Conservation (phyloP, 2,329 filamentous ascomycete species). For the Fonsecaea pedrosoi region DNA sequence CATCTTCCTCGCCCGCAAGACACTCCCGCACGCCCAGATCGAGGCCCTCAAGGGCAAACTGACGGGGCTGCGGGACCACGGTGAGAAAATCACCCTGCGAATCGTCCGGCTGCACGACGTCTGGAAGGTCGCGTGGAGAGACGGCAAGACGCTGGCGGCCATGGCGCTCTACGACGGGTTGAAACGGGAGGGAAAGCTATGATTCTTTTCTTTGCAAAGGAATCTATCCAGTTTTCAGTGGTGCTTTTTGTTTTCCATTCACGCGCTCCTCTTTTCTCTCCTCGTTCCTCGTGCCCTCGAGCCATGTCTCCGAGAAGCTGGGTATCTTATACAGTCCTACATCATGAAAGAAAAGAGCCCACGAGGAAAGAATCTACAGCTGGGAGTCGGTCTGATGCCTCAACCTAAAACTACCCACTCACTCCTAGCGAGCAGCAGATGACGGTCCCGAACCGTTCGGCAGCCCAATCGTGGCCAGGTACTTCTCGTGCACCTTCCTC, state of each 20-base stretch:
- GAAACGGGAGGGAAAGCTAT: conserved; percentile 27
- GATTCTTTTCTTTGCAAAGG: not conserved
- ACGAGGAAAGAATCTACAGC: not conserved
- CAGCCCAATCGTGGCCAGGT: conserved; percentile 40
- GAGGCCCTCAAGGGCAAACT: conserved; percentile 59
- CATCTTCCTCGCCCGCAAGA: conserved; percentile 62
- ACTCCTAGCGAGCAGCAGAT: conserved; percentile 1
- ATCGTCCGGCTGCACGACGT: conserved; percentile 58
- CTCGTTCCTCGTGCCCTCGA: not conserved
- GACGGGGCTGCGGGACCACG: conserved; percentile 60
- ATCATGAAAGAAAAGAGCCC: not conserved
- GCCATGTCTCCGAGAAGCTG: conserved; percentile 1
- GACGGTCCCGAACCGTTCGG: not conserved
- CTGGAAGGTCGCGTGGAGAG: conserved; percentile 62
- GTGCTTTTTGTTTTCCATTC: not conserved
- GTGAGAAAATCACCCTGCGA: conserved; percentile 66
- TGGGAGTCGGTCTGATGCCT: not conserved
- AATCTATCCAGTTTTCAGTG: not conserved
- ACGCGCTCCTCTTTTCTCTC: not conserved
- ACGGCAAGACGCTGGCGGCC: conserved; percentile 63
- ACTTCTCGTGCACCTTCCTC: conserved; percentile 81
- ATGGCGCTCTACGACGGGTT: conserved; percentile 58
- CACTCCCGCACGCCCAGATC: conserved; percentile 56
- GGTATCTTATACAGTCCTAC: conserved; percentile 18
- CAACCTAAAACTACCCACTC: not conserved